Evolutionary conservation across 148 eudicot genomes (phyloP).

Genomic region (Amaranthus hypochondriacus): DNA sequence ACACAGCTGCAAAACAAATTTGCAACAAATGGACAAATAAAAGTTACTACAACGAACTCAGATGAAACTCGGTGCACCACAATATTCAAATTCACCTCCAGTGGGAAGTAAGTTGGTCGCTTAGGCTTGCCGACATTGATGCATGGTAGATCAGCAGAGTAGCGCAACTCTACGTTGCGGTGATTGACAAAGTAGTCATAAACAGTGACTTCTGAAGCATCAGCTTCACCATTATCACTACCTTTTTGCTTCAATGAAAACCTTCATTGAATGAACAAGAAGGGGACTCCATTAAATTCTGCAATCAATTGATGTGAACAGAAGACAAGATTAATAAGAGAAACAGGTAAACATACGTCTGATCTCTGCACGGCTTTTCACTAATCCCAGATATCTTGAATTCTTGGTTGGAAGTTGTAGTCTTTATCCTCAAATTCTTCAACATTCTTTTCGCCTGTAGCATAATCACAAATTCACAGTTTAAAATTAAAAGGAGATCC

Average conservation of each 20-base stretch:
- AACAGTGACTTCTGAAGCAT: slow-evolving; percentile 65
- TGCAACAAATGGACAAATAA: not conserved
- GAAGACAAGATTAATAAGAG: not conserved
- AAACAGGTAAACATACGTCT: slow-evolving; percentile 35
- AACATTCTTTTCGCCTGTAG: slow-evolving; percentile 67
- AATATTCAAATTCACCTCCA: slow-evolving; percentile 47
- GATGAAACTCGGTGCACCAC: too few relatives aligned
- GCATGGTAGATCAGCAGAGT: slow-evolving; percentile 76
- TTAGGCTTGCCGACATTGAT: slow-evolving; percentile 91
- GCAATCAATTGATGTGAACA: not conserved
- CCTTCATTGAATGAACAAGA: slow-evolving; percentile 29
- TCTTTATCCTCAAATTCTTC: slow-evolving; percentile 72
- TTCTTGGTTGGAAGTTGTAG: slow-evolving; percentile 66
- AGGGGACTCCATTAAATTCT: not conserved
- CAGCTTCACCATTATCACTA: slow-evolving; percentile 51
- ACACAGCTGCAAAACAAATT: slow-evolving; percentile 46
- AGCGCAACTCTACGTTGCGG: slow-evolving; percentile 58
- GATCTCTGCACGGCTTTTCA: slow-evolving; percentile 61
- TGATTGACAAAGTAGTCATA: slow-evolving; percentile 72
- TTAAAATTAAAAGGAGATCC: not conserved
- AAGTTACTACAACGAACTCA: not conserved
- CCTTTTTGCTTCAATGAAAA: slow-evolving; percentile 61
- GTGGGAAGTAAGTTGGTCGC: slow-evolving; percentile 66
- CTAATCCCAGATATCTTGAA: slow-evolving; percentile 74
- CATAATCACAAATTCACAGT: not conserved